Percentiles rank a stretch among this genome's conserved stretches.
These are phyloP conservation scores for Trichoderma citrinoviride DNA, from an alignment of 2,329 filamentous ascomycete genomes.

Conservation along the genomic window DNA sequence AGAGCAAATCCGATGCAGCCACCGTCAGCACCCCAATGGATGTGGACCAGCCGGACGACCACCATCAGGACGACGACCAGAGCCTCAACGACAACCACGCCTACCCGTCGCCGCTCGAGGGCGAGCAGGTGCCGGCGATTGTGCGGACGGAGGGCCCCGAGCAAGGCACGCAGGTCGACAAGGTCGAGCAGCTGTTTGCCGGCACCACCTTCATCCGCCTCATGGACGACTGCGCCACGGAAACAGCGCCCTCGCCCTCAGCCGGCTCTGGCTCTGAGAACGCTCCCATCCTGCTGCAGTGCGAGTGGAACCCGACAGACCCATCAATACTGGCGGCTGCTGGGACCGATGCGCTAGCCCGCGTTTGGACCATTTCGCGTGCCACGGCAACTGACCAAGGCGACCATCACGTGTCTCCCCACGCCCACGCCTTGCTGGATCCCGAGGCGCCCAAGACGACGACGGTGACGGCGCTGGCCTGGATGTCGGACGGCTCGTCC, in stretches of 20 bases:
- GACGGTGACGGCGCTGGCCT: constrained; percentile 58
- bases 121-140: constrained; percentile 52
- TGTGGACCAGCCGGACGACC: constrained; percentile 35
- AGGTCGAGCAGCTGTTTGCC: constrained; percentile 58
- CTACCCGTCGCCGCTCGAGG: constrained; percentile 63
- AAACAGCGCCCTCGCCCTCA: constrained; percentile 39
- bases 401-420: constrained; percentile 42
- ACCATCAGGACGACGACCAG: constrained; percentile 40
- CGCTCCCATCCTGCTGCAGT: constrained; percentile 62
- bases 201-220: constrained; percentile 62
- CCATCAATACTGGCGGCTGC: constrained; percentile 64
- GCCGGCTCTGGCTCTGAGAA: constrained; percentile 44
- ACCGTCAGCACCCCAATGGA: constrained; percentile 34
- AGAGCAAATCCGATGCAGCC: constrained; percentile 50
- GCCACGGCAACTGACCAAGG: constrained; percentile 44
- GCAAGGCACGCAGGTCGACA: constrained; percentile 62
- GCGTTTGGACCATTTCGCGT: constrained; percentile 63
- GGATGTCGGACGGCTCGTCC: constrained; percentile 55
- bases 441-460: constrained; percentile 51
- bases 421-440: constrained; percentile 47
- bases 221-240: constrained; percentile 40
- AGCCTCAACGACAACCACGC: constrained; percentile 56
- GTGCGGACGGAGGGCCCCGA: constrained; percentile 61
- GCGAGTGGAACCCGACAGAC: constrained; percentile 66
- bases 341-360: constrained; percentile 68